Conservation (phyloP, 129 eudicot species). For the Cynara cardunculus region DNA sequence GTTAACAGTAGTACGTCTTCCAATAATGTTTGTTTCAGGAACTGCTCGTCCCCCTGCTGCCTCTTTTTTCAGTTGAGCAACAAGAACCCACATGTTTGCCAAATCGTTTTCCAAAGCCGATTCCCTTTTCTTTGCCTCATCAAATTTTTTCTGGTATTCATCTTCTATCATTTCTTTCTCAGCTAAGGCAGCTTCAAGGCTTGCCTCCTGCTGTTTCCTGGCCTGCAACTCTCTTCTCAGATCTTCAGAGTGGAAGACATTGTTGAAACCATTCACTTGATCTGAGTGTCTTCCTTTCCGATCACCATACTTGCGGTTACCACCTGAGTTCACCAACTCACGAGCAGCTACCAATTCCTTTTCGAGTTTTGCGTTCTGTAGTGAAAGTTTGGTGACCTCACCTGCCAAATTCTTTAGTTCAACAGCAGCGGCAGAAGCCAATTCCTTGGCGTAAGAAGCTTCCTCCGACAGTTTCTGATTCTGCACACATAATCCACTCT, state of each 20-base stretch:
- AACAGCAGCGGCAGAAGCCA: slow-evolving; percentile 97
- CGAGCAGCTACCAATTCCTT: slow-evolving; percentile 75
- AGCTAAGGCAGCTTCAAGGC: slow-evolving; percentile 82
- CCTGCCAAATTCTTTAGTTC: slow-evolving; percentile 89
- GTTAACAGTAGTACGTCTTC: slow-evolving; percentile 23
- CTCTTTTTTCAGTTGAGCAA: slow-evolving; percentile 91
- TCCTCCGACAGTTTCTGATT: slow-evolving; percentile 94
- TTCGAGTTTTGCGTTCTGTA: slow-evolving; percentile 79
- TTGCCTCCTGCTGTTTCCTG: slow-evolving; percentile 73
- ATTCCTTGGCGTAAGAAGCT: slow-evolving; percentile 96
- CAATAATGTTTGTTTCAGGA: slow-evolving; percentile 38
- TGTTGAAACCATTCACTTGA: slow-evolving; percentile 49
- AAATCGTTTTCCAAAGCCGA: slow-evolving; percentile 82
- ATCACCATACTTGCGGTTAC: slow-evolving; percentile 56
- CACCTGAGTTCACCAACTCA: slow-evolving; percentile 50
- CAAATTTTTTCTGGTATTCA: slow-evolving; percentile 66
- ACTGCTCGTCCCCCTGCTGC: slow-evolving; percentile 28
- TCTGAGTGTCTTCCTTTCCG: slow-evolving; percentile 66
- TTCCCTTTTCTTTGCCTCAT: slow-evolving; percentile 81
- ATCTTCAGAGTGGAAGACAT: slow-evolving; percentile 77
- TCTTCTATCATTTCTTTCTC: slow-evolving; percentile 75
- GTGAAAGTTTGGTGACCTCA: slow-evolving; percentile 85
- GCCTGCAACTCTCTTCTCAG: slow-evolving; percentile 78
- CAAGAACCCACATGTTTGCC: slow-evolving; percentile 99
- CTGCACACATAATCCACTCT: slow-evolving; percentile 87